phyloP scores from a whole-genome alignment of 1,284 basidiomycete genomes.

The Puccinia coronata region DNA sequence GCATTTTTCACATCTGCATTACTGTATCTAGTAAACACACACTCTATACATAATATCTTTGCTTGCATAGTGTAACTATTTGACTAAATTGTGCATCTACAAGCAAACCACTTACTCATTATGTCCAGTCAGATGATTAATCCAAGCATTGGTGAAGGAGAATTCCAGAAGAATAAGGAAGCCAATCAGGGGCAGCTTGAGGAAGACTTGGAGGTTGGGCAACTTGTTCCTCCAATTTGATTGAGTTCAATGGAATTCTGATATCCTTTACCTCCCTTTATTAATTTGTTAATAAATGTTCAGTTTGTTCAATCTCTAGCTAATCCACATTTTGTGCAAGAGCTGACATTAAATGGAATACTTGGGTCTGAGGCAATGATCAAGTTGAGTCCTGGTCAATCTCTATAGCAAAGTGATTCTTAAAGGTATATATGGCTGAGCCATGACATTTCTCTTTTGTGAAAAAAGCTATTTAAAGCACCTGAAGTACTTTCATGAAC shows the following conservation, averaged over 20 bases:
- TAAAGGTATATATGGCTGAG: too few species aligned
- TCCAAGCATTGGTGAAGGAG: neutral
- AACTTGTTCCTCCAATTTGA: neutral
- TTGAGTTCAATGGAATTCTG: too few species aligned
- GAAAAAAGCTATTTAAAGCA: conserved; percentile 37
- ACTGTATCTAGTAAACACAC: too few species aligned
- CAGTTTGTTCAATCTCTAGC: conserved; percentile 48
- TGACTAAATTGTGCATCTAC: too few species aligned
- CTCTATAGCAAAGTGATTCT: neutral
- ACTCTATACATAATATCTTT: too few species aligned
- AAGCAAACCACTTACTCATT: too few species aligned
- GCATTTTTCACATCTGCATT: too few species aligned
- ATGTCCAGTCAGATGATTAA: neutral
- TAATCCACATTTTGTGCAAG: conserved; percentile 48
- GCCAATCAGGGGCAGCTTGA: conserved; percentile 42
- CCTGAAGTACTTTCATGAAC: conserved; percentile 41
- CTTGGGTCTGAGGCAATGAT: conserved; percentile 45
- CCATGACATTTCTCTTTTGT: too few species aligned
- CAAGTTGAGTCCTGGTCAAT: conserved; percentile 28
- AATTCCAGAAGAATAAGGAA: conserved; percentile 22
- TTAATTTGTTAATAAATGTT: too few species aligned
- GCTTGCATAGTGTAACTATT: too few species aligned
- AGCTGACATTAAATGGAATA: conserved; percentile 40
- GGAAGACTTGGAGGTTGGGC: conserved; percentile 43
- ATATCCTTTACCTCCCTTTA: too few species aligned